Base-by-base conservation (phyloP, 345 rosid species). In the Nasturtium officinale region DNA sequence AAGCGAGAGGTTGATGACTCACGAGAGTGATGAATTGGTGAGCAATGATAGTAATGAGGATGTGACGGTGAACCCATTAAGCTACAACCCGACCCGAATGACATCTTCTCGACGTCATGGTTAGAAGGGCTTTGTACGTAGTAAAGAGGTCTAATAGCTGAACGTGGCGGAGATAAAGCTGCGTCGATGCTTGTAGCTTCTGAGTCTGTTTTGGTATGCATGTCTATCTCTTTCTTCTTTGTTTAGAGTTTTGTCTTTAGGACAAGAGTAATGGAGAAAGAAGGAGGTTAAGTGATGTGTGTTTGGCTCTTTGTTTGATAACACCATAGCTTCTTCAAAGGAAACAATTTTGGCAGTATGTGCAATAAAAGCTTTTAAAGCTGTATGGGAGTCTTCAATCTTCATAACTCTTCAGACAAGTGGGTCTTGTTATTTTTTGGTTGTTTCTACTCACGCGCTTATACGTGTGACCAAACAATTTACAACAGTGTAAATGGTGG, bases 81-180 rank as follows among this genome's bases (percentile, higher is more conserved):
- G 71, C 95, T 89, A 3, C 74, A 75, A 71, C 92, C 89, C 1
- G 97, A 94, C 38, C 93, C 98, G 76, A 82, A 89, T 0, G 98
- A 94, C 98, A 89, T 91, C 76, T 94, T 94, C 85, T 94, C 97
- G 9, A 67, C 90, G 78, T 91, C 97, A 67, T 87, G 91, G 82
- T 91, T 88, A n/a, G 98, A 94, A 0, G 98, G 98, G 79, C 97
- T 94, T 53, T 91, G 98, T 7, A 94, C 97, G 80, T 91, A 91
- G 86, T 91, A 94, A 16, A 89, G 70, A 5, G 92, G 91, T 75
- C 91, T 77, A 23, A 17, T 45, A 42, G 78, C 37, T 10, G 68
- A 58, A 53, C 96, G 76, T 0, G 89, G 84, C 9, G 86, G 89
- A 6, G 93, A 82, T 37, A 87, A 81, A 3, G 83, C 85, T 6